These are phyloP conservation scores for Penicillium ucsense DNA, from an alignment of 495 filamentous ascomycete species.

Conservation along the genomic window DNA sequence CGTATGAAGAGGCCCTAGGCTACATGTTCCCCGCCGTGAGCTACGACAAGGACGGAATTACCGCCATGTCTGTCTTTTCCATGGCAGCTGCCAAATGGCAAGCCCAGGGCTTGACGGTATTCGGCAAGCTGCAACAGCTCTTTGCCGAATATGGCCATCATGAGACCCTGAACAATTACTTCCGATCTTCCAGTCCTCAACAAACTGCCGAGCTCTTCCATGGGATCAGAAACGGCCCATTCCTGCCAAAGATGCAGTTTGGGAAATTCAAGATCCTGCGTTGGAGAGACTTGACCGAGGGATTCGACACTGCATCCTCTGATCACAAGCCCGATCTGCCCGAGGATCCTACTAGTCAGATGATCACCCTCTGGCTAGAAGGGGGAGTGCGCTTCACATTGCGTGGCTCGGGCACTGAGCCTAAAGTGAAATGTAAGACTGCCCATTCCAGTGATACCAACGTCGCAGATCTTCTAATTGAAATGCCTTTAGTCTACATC, in stretches of 20 bases:
- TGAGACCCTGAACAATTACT: conserved; percentile 58
- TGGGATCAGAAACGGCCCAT: conserved; percentile 40
- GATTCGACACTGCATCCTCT: conserved; percentile 49
- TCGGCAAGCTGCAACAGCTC: conserved; percentile 48
- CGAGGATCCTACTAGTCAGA: conserved; percentile 49
- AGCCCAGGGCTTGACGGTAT: conserved; percentile 45
- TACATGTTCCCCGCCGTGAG: conserved; percentile 63
- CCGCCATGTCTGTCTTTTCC: conserved; percentile 56
- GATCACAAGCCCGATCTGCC: conserved; percentile 50
- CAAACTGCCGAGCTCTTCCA: conserved; percentile 46
- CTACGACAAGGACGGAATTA: conserved; percentile 63
- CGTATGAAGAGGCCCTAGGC: conserved; percentile 65
- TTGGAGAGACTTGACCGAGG: conserved; percentile 61
- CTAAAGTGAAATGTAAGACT: conserved; percentile 51
- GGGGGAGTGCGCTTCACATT: conserved; percentile 54
- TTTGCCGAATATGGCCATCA: conserved; percentile 56
- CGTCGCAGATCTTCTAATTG: no score
- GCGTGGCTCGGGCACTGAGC: conserved; percentile 62
- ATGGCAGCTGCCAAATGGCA: conserved; percentile 46
- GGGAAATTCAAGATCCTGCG: conserved; percentile 43
- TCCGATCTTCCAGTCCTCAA: conserved; percentile 48
- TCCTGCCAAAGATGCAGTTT: conserved; percentile 32
- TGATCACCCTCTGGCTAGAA: conserved; percentile 62
- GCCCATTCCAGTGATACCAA: conserved; percentile 1
- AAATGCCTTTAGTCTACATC: conserved; percentile 38